These are phyloP conservation scores for Begonia masoniana DNA, from an alignment of 306 rosid species.

Conservation along the genomic window DNA sequence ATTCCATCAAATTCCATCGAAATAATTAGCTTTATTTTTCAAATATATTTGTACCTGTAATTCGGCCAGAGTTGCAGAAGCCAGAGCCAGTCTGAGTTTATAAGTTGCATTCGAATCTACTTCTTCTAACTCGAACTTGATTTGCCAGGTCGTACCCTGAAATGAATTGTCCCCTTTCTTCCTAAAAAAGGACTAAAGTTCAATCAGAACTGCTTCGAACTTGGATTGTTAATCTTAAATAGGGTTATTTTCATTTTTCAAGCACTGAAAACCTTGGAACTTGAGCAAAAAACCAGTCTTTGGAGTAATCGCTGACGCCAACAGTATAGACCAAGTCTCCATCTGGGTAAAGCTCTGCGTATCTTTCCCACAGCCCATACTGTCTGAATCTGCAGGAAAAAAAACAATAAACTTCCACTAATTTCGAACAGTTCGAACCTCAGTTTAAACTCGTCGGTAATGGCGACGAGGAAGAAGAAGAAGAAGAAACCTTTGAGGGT, in stretches of 20 bases:
- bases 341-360: conserved; percentile 27
- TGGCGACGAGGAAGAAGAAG: no score
- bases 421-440: no score
- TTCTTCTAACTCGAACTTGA: conserved; percentile 47
- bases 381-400: conserved; percentile 33
- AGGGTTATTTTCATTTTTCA: no score
- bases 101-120: conserved; percentile 32
- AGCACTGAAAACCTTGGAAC: conserved; percentile 23
- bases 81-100: conserved; percentile 66
- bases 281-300: conserved; percentile 47
- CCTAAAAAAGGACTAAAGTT: conserved; percentile 18
- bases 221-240: no score
- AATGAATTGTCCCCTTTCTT: conserved; percentile 48
- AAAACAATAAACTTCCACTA: background rate
- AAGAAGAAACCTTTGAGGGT: conserved; percentile 56
- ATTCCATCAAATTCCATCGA: no score
- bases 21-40: no score
- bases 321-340: conserved; percentile 30
- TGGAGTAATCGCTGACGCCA: conserved; percentile 28
- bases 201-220: no score
- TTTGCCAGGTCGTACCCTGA: conserved; percentile 96
- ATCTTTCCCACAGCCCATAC: conserved; percentile 45
- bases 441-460: no score
- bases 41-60: conserved; percentile 38
- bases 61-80: conserved; percentile 68